Conservation (phyloP, 176 grass and related monocot species). For the Miscanthus lutarioriparius region DNA sequence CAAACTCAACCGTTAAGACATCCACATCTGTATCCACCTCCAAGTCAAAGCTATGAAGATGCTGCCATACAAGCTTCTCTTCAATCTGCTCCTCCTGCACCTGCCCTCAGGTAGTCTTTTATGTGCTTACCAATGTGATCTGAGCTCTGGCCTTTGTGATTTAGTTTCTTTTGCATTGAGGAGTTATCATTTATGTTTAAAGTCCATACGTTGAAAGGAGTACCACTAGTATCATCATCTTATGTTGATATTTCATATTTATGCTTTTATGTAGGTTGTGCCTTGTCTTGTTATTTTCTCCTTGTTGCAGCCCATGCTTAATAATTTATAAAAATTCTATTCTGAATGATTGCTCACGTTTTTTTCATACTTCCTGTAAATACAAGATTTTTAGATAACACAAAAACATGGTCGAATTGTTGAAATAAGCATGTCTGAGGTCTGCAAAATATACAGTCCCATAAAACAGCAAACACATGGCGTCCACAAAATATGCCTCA, state of each 20-base stretch:
- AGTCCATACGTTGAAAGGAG: conserved; percentile 17
- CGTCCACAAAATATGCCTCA: neutral
- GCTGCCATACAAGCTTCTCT: conserved; percentile 80
- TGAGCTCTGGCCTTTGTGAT: neutral
- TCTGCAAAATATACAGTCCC: neutral
- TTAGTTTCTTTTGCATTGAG: conserved; percentile 23
- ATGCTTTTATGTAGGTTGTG: neutral
- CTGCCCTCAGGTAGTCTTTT: conserved; percentile 64
- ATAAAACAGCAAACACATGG: neutral
- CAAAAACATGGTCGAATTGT: neutral
- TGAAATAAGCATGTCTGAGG: neutral
- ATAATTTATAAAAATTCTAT: neutral
- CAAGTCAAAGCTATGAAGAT: conserved; percentile 67
- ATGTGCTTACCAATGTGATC: neutral
- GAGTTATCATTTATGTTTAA: conserved; percentile 26
- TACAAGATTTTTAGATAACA: neutral
- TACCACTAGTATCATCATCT: neutral
- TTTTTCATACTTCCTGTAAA: neutral
- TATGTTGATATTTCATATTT: conserved; percentile 12
- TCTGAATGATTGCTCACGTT: neutral
- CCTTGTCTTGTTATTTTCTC: conserved; percentile 13
- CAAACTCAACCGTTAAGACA: conserved; percentile 72
- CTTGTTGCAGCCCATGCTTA: neutral
- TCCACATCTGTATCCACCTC: conserved; percentile 60
- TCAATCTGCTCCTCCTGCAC: conserved; percentile 58